Conservation (phyloP, 352 stramenopile species). For the Pythium dissotocum region DNA sequence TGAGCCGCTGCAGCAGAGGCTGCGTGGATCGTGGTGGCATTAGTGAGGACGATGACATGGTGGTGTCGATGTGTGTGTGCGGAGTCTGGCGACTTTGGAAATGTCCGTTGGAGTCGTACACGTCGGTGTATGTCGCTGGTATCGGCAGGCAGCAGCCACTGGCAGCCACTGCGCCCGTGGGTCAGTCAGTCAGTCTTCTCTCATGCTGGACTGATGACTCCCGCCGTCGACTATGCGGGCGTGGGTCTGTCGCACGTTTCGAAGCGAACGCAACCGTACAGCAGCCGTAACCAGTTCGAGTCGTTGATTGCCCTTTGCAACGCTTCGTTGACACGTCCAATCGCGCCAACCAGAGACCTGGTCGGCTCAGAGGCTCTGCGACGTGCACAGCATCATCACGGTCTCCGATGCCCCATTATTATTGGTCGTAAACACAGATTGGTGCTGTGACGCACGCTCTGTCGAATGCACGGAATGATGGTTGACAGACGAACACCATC, state of each 20-base stretch:
- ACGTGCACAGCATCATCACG: not conserved
- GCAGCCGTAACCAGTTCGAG: not conserved
- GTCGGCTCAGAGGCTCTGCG: not conserved
- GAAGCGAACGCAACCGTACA: not conserved
- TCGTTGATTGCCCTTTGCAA: not conserved
- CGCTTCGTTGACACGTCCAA: not conserved
- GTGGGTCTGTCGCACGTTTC: not conserved
- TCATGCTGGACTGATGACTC: not conserved
- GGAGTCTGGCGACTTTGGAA: conserved; percentile 13
- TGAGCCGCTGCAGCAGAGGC: conserved; percentile 25
- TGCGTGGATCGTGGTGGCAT: not conserved
- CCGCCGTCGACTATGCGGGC: not conserved
- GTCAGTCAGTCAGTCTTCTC: not conserved
- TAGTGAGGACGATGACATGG: conserved; percentile 9
- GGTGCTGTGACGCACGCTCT: not conserved
- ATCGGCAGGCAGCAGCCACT: not conserved
- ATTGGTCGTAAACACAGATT: conserved; percentile 3
- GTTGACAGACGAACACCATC: not conserved
- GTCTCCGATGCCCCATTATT: not conserved
- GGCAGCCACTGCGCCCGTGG: not conserved
- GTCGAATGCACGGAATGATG: not conserved
- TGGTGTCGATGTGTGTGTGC: not conserved
- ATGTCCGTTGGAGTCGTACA: not conserved
- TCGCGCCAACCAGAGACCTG: not conserved
- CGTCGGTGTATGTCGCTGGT: not conserved